Conservation (phyloP, 805 yeast genomes). For the Candida glaebosa region DNA sequence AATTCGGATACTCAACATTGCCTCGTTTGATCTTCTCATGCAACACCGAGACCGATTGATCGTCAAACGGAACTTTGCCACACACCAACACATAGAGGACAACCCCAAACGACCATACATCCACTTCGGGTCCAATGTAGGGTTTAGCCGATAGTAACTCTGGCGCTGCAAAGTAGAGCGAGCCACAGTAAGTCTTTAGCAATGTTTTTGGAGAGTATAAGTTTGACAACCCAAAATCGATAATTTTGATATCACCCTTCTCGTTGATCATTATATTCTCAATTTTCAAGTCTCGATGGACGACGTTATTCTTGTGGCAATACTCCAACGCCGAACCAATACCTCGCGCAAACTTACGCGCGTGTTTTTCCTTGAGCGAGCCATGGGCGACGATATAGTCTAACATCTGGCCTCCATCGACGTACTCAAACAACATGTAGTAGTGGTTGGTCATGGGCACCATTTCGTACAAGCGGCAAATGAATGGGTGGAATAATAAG, state of each 20-base stretch:
- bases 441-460: conserved; percentile 95
- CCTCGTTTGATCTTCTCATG: conserved; percentile 95
- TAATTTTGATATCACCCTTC: conserved; percentile 90
- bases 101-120: conserved; percentile 97
- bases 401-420: conserved; percentile 95
- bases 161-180: conserved; percentile 97
- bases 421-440: conserved; percentile 95
- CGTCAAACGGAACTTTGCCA: conserved; percentile 98
- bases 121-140: conserved; percentile 95
- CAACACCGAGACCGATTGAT: conserved; percentile 83
- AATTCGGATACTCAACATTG: conserved; percentile 83
- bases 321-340: conserved; percentile 92
- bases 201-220: conserved; percentile 67
- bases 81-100: conserved; percentile 92
- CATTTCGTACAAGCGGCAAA: conserved; percentile 88
- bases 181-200: conserved; percentile 94
- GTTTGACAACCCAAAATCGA: conserved; percentile 94
- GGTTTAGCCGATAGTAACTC: conserved; percentile 91
- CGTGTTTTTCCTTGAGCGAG: conserved; percentile 86
- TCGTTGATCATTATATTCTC: conserved; percentile 94
- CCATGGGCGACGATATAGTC: conserved; percentile 98
- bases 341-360: conserved; percentile 91
- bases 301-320: conserved; percentile 90
- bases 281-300: conserved; percentile 93
- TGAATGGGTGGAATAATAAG: conserved; percentile 85